Conservation (phyloP, 495 filamentous ascomycete genomes). For the Penicillium diatomitis region DNA sequence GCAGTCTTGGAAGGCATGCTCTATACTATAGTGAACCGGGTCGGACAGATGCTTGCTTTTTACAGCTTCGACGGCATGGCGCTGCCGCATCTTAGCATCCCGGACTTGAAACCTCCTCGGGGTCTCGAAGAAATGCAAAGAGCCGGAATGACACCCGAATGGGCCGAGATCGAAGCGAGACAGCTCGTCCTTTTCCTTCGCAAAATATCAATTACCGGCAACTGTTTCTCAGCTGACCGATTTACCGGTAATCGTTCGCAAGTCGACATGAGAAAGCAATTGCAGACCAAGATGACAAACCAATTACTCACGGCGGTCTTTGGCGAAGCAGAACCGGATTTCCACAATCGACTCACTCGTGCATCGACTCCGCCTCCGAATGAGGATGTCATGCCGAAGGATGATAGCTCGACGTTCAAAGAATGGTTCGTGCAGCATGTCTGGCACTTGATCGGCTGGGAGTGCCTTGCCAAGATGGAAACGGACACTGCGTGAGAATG, state of each 20-base stretch:
- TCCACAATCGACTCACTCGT: conserved; percentile 15
- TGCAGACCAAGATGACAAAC: conserved; percentile 27
- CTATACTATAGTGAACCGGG: conserved; percentile 23
- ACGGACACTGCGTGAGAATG: too few species aligned
- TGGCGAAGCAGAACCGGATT: conserved; percentile 20
- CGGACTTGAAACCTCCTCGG: conserved; percentile 19
- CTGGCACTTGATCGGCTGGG: conserved; percentile 45
- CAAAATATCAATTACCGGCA: conserved; percentile 13
- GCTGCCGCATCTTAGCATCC: conserved; percentile 13
- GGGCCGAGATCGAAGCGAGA: conserved; percentile 22
- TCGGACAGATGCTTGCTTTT: conserved; percentile 31
- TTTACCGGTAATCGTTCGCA: too few species aligned
- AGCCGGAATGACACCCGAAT: conserved; percentile 11
- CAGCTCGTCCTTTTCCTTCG: conserved; percentile 32
- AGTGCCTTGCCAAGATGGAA: conserved; percentile 2
- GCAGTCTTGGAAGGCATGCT: conserved; percentile 32
- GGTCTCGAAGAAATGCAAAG: conserved; percentile 18
- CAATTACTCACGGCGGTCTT: conserved; percentile 36
- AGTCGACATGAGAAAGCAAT: too few species aligned
- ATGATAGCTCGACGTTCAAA: conserved; percentile 9
- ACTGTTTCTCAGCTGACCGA: background rate
- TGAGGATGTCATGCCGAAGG: conserved; percentile 1
- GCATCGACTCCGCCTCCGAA: conserved; percentile 15
- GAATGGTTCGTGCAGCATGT: conserved; percentile 41
- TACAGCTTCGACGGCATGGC: conserved; percentile 27